A percentile compares a stretch with the other conserved stretches of the same genome.
Evolutionary conservation across 192 early-diverging fungal genomes (phyloP).

Genomic region (Lunasporangiospora selenospora): DNA sequence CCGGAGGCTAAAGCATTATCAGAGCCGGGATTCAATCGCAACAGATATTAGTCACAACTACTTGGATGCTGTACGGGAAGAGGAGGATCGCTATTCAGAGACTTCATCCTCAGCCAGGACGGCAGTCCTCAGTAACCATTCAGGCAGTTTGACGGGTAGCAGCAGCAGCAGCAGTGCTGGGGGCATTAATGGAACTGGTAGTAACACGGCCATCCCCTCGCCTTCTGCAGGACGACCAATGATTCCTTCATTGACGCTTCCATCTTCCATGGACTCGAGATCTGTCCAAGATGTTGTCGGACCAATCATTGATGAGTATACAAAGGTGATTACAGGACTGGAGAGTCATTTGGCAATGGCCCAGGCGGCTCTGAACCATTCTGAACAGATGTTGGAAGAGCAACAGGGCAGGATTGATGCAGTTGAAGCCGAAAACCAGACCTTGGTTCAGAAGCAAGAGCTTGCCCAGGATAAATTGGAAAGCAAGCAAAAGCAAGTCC

Average conservation of each 20-base stretch:
- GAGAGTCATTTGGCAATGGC: constrained; percentile 67
- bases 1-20: constrained; percentile 20
- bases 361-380: constrained; percentile 62
- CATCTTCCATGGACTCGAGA: constrained; percentile 10
- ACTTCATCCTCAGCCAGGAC: constrained; percentile 21
- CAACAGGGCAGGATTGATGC: constrained; percentile 58
- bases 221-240: constrained; percentile 8
- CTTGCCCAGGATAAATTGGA: neutral
- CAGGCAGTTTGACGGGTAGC: neutral
- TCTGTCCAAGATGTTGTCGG: constrained; percentile 61
- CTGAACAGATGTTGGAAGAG: constrained; percentile 61
- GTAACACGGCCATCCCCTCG: neutral
- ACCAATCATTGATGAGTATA: constrained; percentile 78
- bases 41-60: constrained; percentile 33
- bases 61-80: constrained; percentile 30
- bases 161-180: neutral
- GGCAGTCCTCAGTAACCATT: neutral
- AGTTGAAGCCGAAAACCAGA: constrained; percentile 29
- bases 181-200: neutral
- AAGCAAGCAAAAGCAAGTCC: constrained; percentile 7
- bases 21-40: constrained; percentile 29
- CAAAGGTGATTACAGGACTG: constrained; percentile 64
- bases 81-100: constrained; percentile 29
- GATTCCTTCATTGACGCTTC: constrained; percentile 8
- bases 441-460: neutral